These are phyloP conservation scores for Apiospora sp. DNA, from an alignment of 2,329 filamentous ascomycete genomes.

Conservation along the genomic window DNA sequence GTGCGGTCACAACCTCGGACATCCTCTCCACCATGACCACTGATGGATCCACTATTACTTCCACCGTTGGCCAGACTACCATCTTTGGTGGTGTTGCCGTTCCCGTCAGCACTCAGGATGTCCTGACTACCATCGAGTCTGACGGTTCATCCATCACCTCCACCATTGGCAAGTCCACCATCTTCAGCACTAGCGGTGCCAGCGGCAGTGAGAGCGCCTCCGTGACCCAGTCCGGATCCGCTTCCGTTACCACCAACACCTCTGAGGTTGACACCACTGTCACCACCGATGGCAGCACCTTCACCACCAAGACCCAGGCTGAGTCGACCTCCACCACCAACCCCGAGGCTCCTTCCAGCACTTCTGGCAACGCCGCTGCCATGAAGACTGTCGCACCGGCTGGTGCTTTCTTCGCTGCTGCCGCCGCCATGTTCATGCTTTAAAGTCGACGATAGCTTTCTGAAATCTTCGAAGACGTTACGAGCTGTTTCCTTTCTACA, in stretches of 20 bases:
- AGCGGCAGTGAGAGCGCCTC: conserved; percentile 4
- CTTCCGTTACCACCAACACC: neutral
- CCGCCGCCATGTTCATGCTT: conserved; percentile 1
- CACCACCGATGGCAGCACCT: conserved; percentile 13
- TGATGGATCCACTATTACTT: neutral
- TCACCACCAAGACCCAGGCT: conserved; percentile 19
- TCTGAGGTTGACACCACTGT: conserved; percentile 16
- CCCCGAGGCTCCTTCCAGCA: neutral
- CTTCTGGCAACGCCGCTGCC: conserved; percentile 1
- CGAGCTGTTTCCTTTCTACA: conserved; percentile 3
- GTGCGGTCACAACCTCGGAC: neutral
- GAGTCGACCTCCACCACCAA: neutral
- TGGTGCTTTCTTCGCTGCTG: conserved; percentile 8
- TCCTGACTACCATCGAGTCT: neutral
- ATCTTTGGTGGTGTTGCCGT: neutral
- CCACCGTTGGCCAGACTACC: conserved; percentile 9
- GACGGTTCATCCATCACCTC: neutral
- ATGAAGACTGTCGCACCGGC: conserved; percentile 5
- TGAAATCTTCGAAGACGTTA: neutral
- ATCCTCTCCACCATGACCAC: neutral
- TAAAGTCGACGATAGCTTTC: neutral
- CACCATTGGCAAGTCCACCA: conserved; percentile 2
- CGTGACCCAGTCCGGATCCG: conserved; percentile 6
- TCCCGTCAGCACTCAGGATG: neutral
- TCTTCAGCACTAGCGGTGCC: conserved; percentile 17